Evolutionary conservation across 2,329 filamentous ascomycete genomes (phyloP).

Genomic region (Zopfia rhizophila): DNA sequence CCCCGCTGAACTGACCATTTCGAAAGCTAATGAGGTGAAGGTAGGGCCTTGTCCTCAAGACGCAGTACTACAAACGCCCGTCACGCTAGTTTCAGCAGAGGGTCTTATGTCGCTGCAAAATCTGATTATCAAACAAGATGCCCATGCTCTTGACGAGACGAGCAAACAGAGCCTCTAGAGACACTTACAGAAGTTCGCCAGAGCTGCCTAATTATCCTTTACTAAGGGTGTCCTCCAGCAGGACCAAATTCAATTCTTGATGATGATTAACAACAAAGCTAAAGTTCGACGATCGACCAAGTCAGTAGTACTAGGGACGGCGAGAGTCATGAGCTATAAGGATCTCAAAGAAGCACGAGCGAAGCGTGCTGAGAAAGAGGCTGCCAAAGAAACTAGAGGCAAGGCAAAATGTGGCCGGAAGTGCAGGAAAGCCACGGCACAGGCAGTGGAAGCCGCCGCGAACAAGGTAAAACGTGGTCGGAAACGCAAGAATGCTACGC

Average conservation of each 20-base stretch:
- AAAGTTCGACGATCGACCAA: slow-evolving; percentile 34
- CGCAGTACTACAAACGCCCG: slow-evolving; percentile 38
- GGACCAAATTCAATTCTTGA: slow-evolving; percentile 39
- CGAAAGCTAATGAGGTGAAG: slow-evolving; percentile 21
- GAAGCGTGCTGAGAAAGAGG: slow-evolving; percentile 31
- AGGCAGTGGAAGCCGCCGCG: not conserved
- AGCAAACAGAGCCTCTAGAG: slow-evolving; percentile 28
- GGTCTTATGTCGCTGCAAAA: slow-evolving; percentile 31
- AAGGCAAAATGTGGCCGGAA: slow-evolving; percentile 4
- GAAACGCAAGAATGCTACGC: not conserved
- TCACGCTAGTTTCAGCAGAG: slow-evolving; percentile 33
- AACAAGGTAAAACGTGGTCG: too few relatives aligned
- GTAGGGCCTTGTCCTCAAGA: slow-evolving; percentile 30
- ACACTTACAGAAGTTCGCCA: slow-evolving; percentile 26
- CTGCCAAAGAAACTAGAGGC: slow-evolving; percentile 21
- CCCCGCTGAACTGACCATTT: slow-evolving; percentile 21
- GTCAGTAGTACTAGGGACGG: slow-evolving; percentile 32
- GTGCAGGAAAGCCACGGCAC: not conserved
- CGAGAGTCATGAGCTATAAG: slow-evolving; percentile 36
- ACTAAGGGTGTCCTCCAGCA: slow-evolving; percentile 33
- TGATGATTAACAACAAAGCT: slow-evolving; percentile 38
- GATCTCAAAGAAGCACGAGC: slow-evolving; percentile 29
- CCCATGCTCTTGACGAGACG: slow-evolving; percentile 24
- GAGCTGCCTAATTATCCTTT: slow-evolving; percentile 36
- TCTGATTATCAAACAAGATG: slow-evolving; percentile 27